These are phyloP conservation scores for Seiridium cupressi DNA, from an alignment of 2,329 filamentous ascomycete genomes.

Conservation along the genomic window DNA sequence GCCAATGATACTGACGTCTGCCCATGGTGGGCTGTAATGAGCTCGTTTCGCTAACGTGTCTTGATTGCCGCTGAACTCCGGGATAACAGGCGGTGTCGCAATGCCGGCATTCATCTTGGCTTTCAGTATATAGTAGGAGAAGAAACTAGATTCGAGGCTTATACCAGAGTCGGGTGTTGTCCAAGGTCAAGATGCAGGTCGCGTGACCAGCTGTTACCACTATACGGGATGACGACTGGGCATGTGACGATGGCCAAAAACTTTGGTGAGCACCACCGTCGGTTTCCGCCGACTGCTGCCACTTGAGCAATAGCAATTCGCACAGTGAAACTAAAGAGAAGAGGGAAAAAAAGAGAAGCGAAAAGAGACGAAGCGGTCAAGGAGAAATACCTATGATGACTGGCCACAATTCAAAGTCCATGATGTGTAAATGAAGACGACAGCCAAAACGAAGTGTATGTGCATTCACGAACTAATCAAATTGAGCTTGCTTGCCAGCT, in stretches of 20 bases:
- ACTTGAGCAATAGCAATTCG: neutral
- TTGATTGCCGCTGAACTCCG: constrained; percentile 27
- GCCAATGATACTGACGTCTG: constrained; percentile 92
- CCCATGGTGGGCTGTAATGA: constrained; percentile 93
- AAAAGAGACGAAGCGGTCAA: no score
- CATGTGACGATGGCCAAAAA: neutral
- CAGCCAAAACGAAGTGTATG: no score
- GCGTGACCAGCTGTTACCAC: neutral
- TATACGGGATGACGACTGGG: neutral
- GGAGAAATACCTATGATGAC: no score
- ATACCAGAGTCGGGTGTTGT: no score
- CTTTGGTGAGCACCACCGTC: neutral
- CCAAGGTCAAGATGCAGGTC: neutral
- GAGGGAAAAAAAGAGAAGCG: neutral
- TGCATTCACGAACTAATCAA: no score
- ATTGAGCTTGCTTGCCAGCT: no score
- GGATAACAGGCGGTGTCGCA: constrained; percentile 22
- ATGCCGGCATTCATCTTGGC: constrained; percentile 25
- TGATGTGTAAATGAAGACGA: no score
- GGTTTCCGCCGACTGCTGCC: neutral
- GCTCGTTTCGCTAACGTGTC: constrained; percentile 55
- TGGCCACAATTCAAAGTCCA: no score
- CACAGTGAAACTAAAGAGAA: neutral
- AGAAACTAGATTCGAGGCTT: no score
- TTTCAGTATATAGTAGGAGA: neutral